Evolutionary conservation across 2,329 filamentous ascomycete genomes (phyloP).

Genomic region (Colletotrichum neosansevieriae): DNA sequence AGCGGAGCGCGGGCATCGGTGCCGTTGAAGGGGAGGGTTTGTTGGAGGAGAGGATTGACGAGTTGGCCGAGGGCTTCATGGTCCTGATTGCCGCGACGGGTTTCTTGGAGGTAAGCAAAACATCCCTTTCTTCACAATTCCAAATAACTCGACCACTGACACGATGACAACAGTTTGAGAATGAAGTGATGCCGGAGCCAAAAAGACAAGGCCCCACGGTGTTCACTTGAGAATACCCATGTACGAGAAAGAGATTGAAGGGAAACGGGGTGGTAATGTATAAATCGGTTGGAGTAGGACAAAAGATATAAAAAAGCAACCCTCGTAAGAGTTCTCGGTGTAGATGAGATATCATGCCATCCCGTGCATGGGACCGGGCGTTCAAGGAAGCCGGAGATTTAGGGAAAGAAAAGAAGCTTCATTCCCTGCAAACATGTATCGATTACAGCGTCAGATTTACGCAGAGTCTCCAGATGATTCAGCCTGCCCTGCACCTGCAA

Average conservation of each 20-base stretch:
- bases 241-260: background rate
- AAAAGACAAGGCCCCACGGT: slow-evolving; percentile 50
- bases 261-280: background rate
- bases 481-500: no score
- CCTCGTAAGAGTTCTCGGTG: background rate
- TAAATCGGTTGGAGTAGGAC: slow-evolving; percentile 1
- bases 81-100: slow-evolving; percentile 84
- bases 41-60: slow-evolving; percentile 74
- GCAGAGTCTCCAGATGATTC: no score
- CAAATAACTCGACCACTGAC: background rate
- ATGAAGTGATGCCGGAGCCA: slow-evolving; percentile 50
- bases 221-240: slow-evolving; percentile 52
- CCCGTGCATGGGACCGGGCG: slow-evolving; percentile 39
- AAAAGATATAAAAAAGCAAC: slow-evolving; percentile 1
- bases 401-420: slow-evolving; percentile 2
- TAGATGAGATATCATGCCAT: slow-evolving; percentile 1
- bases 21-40: slow-evolving; percentile 53
- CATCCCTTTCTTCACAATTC: background rate
- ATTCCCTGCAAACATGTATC: no score
- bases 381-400: slow-evolving; percentile 20
- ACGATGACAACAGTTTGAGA: slow-evolving; percentile 52
- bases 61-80: slow-evolving; percentile 87
- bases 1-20: slow-evolving; percentile 86
- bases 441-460: no score
- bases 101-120: slow-evolving; percentile 83